Conservation (phyloP, 192 early-diverging fungal genomes). For the Linnemannia hyalina region DNA sequence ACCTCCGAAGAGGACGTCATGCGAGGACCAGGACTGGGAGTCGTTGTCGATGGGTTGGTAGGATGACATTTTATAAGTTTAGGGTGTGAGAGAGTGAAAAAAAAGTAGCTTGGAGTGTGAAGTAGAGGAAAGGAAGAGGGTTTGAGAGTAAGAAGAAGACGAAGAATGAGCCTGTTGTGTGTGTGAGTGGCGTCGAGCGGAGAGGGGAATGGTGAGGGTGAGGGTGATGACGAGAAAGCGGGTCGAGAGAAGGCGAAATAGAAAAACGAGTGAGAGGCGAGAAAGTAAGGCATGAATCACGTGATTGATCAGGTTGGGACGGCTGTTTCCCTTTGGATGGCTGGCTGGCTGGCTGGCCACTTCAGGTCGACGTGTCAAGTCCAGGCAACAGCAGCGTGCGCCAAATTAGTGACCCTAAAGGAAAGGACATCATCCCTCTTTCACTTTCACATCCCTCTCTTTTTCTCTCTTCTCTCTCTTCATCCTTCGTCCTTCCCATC, state of each 20-base stretch:
- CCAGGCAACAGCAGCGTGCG: neutral
- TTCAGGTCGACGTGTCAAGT: conserved; percentile 13
- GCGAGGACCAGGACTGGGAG: conserved; percentile 47
- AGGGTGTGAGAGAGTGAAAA: neutral
- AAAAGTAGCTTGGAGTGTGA: neutral
- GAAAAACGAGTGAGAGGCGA: too few relatives aligned
- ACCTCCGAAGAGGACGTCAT: conserved; percentile 50
- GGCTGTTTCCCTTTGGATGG: neutral
- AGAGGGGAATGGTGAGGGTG: neutral
- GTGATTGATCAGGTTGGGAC: neutral
- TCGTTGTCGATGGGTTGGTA: conserved; percentile 45
- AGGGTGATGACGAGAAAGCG: neutral
- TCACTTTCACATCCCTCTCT: conserved; percentile 4
- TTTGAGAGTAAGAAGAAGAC: neutral
- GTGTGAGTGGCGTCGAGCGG: too few relatives aligned
- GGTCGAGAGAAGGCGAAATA: too few relatives aligned
- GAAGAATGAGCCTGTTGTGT: neutral
- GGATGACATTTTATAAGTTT: conserved; percentile 19
- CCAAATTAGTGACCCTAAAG: too few relatives aligned
- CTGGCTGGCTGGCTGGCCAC: too few relatives aligned
- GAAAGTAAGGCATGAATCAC: too few relatives aligned
- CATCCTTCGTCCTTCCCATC: neutral
- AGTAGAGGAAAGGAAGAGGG: neutral
- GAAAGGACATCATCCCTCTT: neutral
- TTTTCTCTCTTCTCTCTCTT: neutral